Evolutionary conservation across 2,329 filamentous ascomycete species (phyloP), one percentile per base, ranked within the genome.

Genomic region (Hirsutella thompsonii): DNA sequence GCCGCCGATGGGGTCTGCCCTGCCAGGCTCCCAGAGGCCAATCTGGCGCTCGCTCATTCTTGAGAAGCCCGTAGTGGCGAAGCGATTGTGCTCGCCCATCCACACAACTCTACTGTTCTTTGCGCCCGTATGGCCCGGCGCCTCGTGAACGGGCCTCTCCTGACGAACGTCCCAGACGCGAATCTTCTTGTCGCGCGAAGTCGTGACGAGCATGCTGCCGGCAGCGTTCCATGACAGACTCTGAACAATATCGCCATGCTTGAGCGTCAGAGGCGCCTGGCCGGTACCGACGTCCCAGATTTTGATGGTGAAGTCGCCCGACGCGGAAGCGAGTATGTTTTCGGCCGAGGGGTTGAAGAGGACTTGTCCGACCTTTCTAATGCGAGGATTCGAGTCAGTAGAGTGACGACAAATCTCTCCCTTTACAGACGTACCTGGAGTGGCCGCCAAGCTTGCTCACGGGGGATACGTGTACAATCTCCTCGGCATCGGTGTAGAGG

Each of bases 11-110:
- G 92, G 92, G 54, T 93, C 82, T 29, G 79, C 76, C 48, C 78
- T 81, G 52, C 89, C 84, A 37, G 88, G 79, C 68, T 98, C 92
- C 92, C 92, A 98, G 30, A 98, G 72, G 40, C 85, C 92, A 51
- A 98, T 74, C 62, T 98, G 92, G 41, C 92, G 81, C 66, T 98
- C 92, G 60, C 92, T 96, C 92, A 96, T 96, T 59, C 81, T 84
- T 39, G 89, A 95, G 72, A 98, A 98, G 49, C 92, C 92, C 5
- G 92, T 96, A 2, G 92, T 96, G 40, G 86, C 92, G 55, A 98
- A 81, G 49, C 90, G 81, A 66, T 96, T 93, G 57, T 93, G 87
- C 64, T 96, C 92, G 57, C 90, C 92, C 74, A 98, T 76, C 92
- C 92, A 98, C 13, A 94, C 89, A 23, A 83, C 83, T 58, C 92